A percentile compares a stretch with the other conserved stretches of the same genome.
These are phyloP conservation scores for Lippia alba DNA, from an alignment of 305 asterid genomes.

Conservation along the genomic window DNA sequence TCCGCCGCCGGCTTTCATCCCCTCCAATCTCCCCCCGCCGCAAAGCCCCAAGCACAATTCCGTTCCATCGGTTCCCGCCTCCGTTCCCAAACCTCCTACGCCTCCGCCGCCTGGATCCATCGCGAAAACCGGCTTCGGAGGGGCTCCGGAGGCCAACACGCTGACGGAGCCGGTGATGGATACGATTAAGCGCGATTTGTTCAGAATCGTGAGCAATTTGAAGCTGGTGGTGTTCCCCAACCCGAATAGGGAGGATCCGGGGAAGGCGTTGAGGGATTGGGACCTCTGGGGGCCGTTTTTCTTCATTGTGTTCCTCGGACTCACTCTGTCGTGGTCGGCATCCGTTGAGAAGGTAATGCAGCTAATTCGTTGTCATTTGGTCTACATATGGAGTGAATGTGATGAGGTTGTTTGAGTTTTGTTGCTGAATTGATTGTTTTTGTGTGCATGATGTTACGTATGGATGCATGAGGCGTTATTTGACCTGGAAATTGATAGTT, in stretches of 20 bases:
- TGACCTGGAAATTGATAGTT: neutral
- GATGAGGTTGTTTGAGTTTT: constrained; percentile 6
- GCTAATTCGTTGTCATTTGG: neutral
- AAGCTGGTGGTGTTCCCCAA: constrained; percentile 87
- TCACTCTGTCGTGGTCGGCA: constrained; percentile 87
- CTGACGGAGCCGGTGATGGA: constrained; percentile 86
- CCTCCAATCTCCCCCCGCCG: constrained; percentile 53
- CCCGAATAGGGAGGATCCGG: constrained; percentile 85
- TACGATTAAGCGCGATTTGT: constrained; percentile 79
- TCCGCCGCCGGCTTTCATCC: constrained; percentile 44
- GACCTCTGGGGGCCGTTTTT: constrained; percentile 93
- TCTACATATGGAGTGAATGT: neutral
- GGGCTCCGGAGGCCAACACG: constrained; percentile 60
- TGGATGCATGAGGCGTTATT: constrained; percentile 6
- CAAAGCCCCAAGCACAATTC: constrained; percentile 35
- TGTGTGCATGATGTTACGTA: constrained; percentile 2
- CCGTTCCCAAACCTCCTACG: constrained; percentile 47
- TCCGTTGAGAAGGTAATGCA: constrained; percentile 72
- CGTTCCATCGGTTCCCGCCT: constrained; percentile 26
- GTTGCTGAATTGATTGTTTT: neutral
- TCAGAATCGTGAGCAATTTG: constrained; percentile 76
- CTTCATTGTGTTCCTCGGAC: constrained; percentile 88
- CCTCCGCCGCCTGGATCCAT: constrained; percentile 40
- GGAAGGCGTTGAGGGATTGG: constrained; percentile 86
- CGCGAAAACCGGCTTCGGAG: constrained; percentile 29